Base-by-base conservation (phyloP, 1,284 basidiomycete genomes). In the Sutorius eximius region DNA sequence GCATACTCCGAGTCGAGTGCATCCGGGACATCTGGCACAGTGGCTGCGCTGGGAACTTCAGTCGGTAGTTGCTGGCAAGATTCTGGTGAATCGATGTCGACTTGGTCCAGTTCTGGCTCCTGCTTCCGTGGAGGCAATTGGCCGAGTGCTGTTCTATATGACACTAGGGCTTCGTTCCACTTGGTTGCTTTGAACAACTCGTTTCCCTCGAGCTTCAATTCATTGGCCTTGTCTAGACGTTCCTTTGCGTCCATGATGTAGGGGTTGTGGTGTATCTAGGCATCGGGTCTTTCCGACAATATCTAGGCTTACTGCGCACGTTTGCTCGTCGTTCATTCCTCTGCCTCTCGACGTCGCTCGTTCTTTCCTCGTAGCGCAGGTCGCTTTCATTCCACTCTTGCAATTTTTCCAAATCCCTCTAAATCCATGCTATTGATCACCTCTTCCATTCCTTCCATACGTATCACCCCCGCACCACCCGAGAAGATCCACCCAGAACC, bases 141-240 rank as follows among this genome's bases (percentile, higher is more conserved):
- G 42, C 76, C 76, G 11, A 91, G 73, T 1, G 77, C 89, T 40
- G 80, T 75, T 53, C 75, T 77, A 67, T 91, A 91, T 6, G 79
- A 69, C 20, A 74, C 79, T 7, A 91, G 70, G 2, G 89, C 89
- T 62, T 87, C 82, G 27, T 76, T 73, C 88, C 87, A 91, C 57
- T 75, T 71, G 49, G 75, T 69, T 34, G 72, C 67, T 40, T 76
- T 75, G 64, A 85, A 86, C 51, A 75, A 69, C 5, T 74, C 76
- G 49, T 83, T 85, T 10, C 83, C 83, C 64, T 83, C 80, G 15
- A 74, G 71, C 69, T 89, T 91, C 49, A 86, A 70, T 55, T 81
- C 78, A 34, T 81, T 81, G 32, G 84, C 84, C 50, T 75, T 74
- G 42, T 67, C 69, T 33, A 89, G 71, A 56, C 61, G 70, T 55